Conservation (phyloP, 441 rosid genomes). For the Geranium incanum region DNA sequence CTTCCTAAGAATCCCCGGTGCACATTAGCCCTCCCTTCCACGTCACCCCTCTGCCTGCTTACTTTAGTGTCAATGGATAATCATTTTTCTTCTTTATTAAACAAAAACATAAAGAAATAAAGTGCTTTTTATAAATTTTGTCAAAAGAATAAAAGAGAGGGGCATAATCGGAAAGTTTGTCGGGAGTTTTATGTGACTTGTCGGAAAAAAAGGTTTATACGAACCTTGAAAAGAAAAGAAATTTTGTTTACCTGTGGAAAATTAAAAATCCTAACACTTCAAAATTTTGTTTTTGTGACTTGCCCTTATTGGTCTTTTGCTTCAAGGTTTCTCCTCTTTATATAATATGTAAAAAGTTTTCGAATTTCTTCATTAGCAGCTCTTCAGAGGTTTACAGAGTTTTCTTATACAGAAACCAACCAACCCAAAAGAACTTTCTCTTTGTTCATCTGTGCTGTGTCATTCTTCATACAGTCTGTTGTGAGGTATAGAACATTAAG, state of each 20-base stretch:
- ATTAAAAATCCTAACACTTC: background rate
- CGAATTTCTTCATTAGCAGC: background rate
- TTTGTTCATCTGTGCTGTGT: background rate
- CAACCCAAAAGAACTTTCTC: background rate
- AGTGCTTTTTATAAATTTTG: too few relatives aligned
- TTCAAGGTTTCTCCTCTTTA: background rate
- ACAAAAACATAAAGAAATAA: too few relatives aligned
- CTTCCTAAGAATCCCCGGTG: too few relatives aligned
- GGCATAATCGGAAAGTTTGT: slow-evolving; percentile 28
- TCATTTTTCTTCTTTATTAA: too few relatives aligned
- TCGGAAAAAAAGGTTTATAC: slow-evolving; percentile 32
- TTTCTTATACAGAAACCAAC: background rate
- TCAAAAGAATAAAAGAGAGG: slow-evolving; percentile 15
- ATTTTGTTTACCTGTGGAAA: background rate
- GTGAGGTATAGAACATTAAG: background rate
- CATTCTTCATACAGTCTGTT: background rate
- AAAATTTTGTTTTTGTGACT: background rate
- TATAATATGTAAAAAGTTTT: background rate
- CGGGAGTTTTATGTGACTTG: slow-evolving; percentile 34
- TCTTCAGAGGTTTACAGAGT: background rate
- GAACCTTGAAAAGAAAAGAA: slow-evolving; percentile 9
- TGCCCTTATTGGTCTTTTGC: background rate
- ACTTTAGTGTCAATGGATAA: too few relatives aligned
- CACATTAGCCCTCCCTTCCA: too few relatives aligned
- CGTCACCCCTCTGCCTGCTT: too few relatives aligned